Evolutionary conservation across 257 asterid genomes (phyloP).

Genomic region (Salvia rosmarinus): DNA sequence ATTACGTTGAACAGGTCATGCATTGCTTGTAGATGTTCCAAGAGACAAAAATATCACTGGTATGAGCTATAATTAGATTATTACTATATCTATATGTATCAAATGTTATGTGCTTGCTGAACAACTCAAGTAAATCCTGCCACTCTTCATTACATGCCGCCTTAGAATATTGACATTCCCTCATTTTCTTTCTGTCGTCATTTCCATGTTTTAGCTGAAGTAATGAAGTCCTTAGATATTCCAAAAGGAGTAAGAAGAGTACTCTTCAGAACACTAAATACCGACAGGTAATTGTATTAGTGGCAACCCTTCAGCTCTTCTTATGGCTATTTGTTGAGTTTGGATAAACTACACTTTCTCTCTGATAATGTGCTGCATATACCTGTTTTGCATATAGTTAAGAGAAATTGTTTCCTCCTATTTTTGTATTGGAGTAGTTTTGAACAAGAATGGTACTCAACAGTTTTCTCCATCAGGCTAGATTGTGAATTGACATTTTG

Average conservation of each 20-base stretch:
- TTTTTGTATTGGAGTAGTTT: background rate
- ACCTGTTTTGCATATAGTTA: background rate
- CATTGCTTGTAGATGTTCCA: conserved; percentile 87
- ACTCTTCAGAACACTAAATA: conserved; percentile 87
- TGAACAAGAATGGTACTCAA: background rate
- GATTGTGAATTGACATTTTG: background rate
- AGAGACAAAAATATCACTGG: conserved; percentile 89
- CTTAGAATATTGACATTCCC: background rate
- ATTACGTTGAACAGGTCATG: conserved; percentile 65
- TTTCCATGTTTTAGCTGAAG: conserved; percentile 63
- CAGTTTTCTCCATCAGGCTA: background rate
- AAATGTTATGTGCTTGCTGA: conserved; percentile 7
- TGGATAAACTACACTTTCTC: conserved; percentile 1
- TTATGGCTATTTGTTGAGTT: background rate
- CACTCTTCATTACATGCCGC: background rate
- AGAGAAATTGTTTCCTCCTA: background rate
- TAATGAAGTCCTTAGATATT: conserved; percentile 80
- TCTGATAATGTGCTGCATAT: background rate
- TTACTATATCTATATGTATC: too few species aligned
- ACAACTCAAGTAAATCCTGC: background rate
- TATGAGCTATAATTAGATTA: conserved; percentile 30
- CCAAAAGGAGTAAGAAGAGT: conserved; percentile 94
- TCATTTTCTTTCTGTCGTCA: conserved; percentile 4
- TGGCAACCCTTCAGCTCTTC: conserved; percentile 19
- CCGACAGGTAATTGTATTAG: conserved; percentile 70